phyloP scores from a whole-genome alignment of 331 rosid genomes.

The Quercus lobata region DNA sequence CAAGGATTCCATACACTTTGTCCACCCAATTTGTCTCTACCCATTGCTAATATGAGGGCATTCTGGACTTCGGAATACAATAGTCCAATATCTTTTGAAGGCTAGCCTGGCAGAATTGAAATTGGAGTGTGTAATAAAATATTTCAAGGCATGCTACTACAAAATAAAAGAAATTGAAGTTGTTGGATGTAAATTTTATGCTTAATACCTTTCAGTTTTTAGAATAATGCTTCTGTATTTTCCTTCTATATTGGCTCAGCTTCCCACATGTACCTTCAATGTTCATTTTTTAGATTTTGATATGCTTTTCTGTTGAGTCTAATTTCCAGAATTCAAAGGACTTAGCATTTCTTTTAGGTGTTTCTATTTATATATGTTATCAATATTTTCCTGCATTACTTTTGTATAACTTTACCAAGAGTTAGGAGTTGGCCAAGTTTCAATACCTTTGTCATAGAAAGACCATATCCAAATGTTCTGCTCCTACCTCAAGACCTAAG shows the following conservation, averaged over 20 bases:
- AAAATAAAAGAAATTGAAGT: no score
- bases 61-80: not conserved
- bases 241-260: not conserved
- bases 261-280: not conserved
- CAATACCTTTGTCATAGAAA: no score
- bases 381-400: not conserved
- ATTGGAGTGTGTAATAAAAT: no score
- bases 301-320: not conserved
- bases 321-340: not conserved
- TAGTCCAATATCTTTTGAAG: not conserved
- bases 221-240: no score
- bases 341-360: no score
- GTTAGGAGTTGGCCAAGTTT: no score
- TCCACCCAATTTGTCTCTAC: not conserved
- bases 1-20: no score
- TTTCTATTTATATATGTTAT: not conserved
- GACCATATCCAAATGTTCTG: no score
- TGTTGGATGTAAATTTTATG: no score
- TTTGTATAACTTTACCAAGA: not conserved
- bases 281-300: not conserved
- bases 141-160: no score
- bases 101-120: not conserved
- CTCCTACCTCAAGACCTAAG: no score
- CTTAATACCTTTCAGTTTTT: no score
- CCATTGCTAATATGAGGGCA: not conserved